A percentile compares a stretch with the other conserved stretches of the same genome.
These are phyloP conservation scores for Aspergillus oerlinghausenensis DNA, from an alignment of 2,329 filamentous ascomycete genomes.

Conservation along the genomic window DNA sequence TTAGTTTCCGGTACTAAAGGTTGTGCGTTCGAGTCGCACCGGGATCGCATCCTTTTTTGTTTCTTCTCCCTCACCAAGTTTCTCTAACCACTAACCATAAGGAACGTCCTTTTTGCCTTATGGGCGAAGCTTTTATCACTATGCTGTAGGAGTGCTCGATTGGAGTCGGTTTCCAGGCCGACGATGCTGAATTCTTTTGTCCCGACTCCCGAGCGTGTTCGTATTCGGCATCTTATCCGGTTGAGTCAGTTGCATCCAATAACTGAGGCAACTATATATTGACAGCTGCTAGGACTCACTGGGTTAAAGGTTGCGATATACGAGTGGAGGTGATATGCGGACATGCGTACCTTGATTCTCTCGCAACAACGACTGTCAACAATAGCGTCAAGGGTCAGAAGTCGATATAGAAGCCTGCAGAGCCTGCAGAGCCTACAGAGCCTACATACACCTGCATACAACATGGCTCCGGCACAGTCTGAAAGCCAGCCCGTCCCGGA, in stretches of 20 bases:
- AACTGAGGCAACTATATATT: neutral
- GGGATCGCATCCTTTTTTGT: constrained; percentile 19
- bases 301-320: too few relatives aligned
- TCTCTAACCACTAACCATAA: neutral
- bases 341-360: neutral
- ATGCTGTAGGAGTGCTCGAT: too few relatives aligned
- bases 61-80: neutral
- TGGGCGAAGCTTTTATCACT: neutral
- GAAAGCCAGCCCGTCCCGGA: neutral
- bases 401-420: neutral
- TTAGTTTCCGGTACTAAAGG: constrained; percentile 36
- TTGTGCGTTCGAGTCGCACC: constrained; percentile 35
- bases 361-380: neutral
- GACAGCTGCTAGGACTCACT: neutral
- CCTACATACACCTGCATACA: neutral
- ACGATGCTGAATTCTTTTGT: neutral
- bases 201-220: neutral
- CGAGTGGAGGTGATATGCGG: neutral
- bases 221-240: neutral
- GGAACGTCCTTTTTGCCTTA: neutral
- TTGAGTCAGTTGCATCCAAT: neutral
- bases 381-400: neutral
- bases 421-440: neutral
- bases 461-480: neutral
- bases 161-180: neutral